Percentiles rank a stretch among this genome's conserved stretches.
Conservation (phyloP, 176 grass and related monocot genomes). For the Microstegium vimineum region DNA sequence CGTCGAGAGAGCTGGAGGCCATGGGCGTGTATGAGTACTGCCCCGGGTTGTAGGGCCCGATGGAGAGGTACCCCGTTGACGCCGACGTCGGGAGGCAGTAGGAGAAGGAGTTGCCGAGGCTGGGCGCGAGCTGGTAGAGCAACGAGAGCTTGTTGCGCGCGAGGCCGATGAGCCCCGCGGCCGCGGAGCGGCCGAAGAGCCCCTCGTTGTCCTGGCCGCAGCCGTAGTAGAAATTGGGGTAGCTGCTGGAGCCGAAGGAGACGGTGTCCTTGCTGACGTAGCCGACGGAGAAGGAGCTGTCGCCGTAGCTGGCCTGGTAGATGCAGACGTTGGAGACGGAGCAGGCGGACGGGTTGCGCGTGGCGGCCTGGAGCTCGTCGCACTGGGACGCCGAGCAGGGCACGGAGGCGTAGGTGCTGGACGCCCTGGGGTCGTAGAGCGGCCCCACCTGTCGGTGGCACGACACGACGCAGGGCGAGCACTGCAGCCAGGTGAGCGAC, state of each 20-base stretch:
- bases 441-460: constrained; percentile 50
- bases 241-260: too few species aligned
- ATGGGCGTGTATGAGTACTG: too few species aligned
- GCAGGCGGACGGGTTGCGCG: too few species aligned
- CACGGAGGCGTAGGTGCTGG: constrained; percentile 48
- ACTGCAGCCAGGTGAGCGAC: too few species aligned
- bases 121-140: constrained; percentile 47
- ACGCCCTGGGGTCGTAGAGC: constrained; percentile 46
- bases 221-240: constrained; percentile 64
- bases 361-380: constrained; percentile 42
- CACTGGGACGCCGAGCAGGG: constrained; percentile 53
- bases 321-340: too few species aligned
- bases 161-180: constrained; percentile 62
- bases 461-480: too few species aligned
- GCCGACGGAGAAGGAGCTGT: too few species aligned
- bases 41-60: too few species aligned
- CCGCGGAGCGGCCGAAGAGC: constrained; percentile 49
- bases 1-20: too few species aligned
- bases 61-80: too few species aligned
- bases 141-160: constrained; percentile 55
- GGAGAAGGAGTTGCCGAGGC: constrained; percentile 49
- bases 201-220: constrained; percentile 75
- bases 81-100: constrained; percentile 54
- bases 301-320: too few species aligned
- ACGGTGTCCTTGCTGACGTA: too few species aligned